Conservation (phyloP, 306 rosid genomes). For the Gastrolobium bilobum region DNA sequence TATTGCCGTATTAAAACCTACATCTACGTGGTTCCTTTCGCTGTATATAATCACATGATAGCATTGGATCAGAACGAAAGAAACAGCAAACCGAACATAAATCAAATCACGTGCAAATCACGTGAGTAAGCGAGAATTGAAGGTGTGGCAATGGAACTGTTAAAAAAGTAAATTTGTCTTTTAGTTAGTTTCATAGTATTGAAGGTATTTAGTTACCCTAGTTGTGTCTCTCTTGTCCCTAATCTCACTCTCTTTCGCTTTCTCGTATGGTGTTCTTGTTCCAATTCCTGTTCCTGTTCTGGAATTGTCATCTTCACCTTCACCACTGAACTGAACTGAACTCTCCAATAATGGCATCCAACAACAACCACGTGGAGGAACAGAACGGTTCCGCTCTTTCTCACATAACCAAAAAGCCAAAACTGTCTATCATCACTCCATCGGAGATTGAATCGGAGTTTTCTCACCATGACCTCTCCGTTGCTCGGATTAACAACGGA, state of each 20-base stretch:
- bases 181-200: no score
- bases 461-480: slow-evolving; percentile 74
- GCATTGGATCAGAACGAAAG: neutral
- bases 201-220: no score
- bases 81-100: neutral
- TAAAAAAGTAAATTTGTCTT: no score
- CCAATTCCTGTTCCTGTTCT: neutral
- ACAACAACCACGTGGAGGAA: slow-evolving; percentile 20
- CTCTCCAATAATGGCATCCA: slow-evolving; percentile 52
- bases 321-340: neutral
- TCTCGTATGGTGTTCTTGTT: neutral
- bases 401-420: slow-evolving; percentile 69
- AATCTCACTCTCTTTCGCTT: neutral
- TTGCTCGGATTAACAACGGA: slow-evolving; percentile 96
- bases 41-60: neutral
- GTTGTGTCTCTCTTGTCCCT: no score
- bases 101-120: neutral
- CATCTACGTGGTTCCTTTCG: neutral
- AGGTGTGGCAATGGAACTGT: no score
- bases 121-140: neutral
- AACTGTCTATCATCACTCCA: slow-evolving; percentile 61
- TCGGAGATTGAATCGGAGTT: slow-evolving; percentile 73
- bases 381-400: slow-evolving; percentile 59
- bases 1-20: no score
- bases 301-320: neutral